phyloP scores from a whole-genome alignment of 352 stramenopile genomes.

The Globisporangium mamillatum region DNA sequence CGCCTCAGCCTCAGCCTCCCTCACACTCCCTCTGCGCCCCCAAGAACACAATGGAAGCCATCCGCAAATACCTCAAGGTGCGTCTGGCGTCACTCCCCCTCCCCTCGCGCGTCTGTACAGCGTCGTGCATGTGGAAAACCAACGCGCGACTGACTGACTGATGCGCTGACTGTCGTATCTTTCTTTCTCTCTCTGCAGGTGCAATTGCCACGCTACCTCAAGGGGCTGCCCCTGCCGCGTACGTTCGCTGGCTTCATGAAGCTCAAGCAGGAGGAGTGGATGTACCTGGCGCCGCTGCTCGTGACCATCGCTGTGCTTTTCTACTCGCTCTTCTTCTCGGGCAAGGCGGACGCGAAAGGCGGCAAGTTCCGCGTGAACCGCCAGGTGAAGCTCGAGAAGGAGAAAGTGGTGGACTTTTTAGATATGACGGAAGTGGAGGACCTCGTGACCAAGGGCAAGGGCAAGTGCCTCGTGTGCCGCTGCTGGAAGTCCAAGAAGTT shows the following conservation, averaged over 20 bases:
- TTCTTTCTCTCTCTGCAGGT: constrained; percentile 25
- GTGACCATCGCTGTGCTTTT: constrained; percentile 74
- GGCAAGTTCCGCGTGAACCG: constrained; percentile 66
- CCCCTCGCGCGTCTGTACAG: neutral
- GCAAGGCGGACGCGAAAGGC: constrained; percentile 41
- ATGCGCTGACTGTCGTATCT: neutral
- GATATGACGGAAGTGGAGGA: constrained; percentile 75
- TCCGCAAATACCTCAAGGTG: constrained; percentile 81
- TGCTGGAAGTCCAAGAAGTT: constrained; percentile 91
- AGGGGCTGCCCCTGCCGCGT: constrained; percentile 74
- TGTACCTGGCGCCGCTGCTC: constrained; percentile 81
- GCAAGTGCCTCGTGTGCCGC: constrained; percentile 80
- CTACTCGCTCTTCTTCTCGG: constrained; percentile 57
- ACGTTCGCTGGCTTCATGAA: constrained; percentile 82
- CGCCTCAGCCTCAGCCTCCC: neutral
- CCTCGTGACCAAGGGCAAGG: constrained; percentile 65
- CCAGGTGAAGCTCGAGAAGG: constrained; percentile 68
- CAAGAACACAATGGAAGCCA: constrained; percentile 56
- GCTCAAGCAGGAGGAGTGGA: constrained; percentile 83
- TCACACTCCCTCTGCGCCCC: neutral
- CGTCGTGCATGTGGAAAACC: neutral
- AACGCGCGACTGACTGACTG: neutral
- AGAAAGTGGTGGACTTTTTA: constrained; percentile 77
- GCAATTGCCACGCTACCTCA: constrained; percentile 79
- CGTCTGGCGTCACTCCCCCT: neutral